Base-by-base conservation (phyloP, 306 rosid genomes). In the Ormosia semicastrata region DNA sequence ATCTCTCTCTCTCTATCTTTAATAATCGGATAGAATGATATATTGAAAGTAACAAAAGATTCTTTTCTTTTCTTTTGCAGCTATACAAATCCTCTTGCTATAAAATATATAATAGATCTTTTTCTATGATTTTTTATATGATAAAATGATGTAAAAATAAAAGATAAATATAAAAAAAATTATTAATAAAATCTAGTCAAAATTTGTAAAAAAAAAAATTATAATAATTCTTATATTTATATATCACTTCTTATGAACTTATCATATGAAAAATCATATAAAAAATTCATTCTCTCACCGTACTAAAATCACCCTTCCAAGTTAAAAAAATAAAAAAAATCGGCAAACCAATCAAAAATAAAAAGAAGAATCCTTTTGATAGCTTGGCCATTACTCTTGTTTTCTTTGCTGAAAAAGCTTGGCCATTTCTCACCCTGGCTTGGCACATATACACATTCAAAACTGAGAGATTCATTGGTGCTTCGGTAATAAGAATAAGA, bases 11-110 rank as follows among this genome's bases (percentile, higher is more conserved):
- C 32, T 14, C 14, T n/a, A n/a, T 56, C 74, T 34, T 54, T 39
- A 4, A 8, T 36, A 32, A 66, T 12, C 37, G 4, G 9, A 62
- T 62, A 11, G 43, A 62, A 1, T 15, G 0, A 62, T 14, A 34
- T 0, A 66, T 47, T 52, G n/a, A 63, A 82, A 40, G 37, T 47
- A 58, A 52, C 7, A 15, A 77, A 63, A 60, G 69, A 84, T 85
- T 74, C 62, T 44, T 18, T 56, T 70, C 50, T 72, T 67, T 78
- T 73, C 36, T 14, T 50, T n/a, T 18, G 53, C 5, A 6, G 3
- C 18, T 30, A 39, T 63, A 37, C 4, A 64, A 73, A 64, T 11
- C 4, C 64, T 52, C 58, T 32, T 39, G 33, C 56, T 32, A 15
- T 40, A 33, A 71, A 24, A 24, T 24, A 24, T 24, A 24, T 24